phyloP scores from a whole-genome alignment of 2,329 filamentous ascomycete species.

The Neofusicoccum laricinum region DNA sequence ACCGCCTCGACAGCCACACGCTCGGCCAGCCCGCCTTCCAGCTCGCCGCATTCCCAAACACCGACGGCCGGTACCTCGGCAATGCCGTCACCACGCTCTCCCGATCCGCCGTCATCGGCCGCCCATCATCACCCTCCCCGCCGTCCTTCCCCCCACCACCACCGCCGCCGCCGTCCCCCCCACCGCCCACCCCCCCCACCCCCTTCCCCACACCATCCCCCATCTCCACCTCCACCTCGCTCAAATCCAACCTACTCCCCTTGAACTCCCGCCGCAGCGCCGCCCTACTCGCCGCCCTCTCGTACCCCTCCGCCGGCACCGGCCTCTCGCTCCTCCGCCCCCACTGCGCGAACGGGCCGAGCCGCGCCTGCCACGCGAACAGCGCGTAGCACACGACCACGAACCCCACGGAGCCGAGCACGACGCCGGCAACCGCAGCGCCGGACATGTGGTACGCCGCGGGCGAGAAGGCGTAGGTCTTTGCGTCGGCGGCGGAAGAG shows the following conservation, averaged over 20 bases:
- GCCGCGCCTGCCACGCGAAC: not conserved
- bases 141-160: not conserved
- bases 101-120: not conserved
- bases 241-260: conserved; percentile 2
- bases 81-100: conserved; percentile 5
- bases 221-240: not conserved
- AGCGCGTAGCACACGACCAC: not conserved
- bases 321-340: not conserved
- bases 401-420: conserved; percentile 14
- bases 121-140: not conserved
- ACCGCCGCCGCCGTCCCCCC: not conserved
- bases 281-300: not conserved
- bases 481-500: not conserved
- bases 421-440: not conserved
- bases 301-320: not conserved
- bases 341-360: not conserved
- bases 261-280: conserved; percentile 2
- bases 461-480: not conserved
- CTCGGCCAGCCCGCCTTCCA: conserved; percentile 1
- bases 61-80: conserved; percentile 3
- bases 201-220: not conserved
- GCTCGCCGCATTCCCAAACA: not conserved
- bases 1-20: not conserved
- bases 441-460: not conserved
- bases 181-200: not conserved